Percentiles rank a stretch among this genome's conserved stretches.
Evolutionary conservation across 371 early-diverging fungal genomes (phyloP).

Genomic region (Circinella umbellata): DNA sequence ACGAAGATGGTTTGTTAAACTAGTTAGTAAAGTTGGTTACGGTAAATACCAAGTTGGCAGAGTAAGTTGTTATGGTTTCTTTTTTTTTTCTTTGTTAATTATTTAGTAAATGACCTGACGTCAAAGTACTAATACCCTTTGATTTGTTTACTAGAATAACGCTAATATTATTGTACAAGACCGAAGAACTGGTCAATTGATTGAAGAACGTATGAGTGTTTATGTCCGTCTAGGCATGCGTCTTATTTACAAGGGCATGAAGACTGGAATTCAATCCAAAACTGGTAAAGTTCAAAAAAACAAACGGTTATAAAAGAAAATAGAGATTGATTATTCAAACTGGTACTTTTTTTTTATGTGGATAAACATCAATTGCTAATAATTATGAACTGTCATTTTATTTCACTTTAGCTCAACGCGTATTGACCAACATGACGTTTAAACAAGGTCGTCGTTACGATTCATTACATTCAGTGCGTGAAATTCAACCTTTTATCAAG

Average conservation of each 20-base stretch:
- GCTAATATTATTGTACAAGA: constrained; percentile 86
- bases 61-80: constrained; percentile 28
- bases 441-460: constrained; percentile 85
- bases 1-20: constrained; percentile 80
- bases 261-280: constrained; percentile 50
- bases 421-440: constrained; percentile 66
- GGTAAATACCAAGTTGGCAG: constrained; percentile 75
- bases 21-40: constrained; percentile 77
- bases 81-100: background rate
- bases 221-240: constrained; percentile 88
- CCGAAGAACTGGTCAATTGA: constrained; percentile 69
- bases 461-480: constrained; percentile 66
- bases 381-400: background rate
- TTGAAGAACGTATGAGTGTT: constrained; percentile 86
- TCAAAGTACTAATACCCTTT: no score
- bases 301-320: no score
- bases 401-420: constrained; percentile 44
- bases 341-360: no score
- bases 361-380: no score
- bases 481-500: constrained; percentile 79
- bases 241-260: constrained; percentile 70
- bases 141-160: constrained; percentile 45
- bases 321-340: no score
- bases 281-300: constrained; percentile 21
- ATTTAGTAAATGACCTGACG: no score